Conservation (phyloP, 768 basidiomycete species). For the Mycena galopus region DNA sequence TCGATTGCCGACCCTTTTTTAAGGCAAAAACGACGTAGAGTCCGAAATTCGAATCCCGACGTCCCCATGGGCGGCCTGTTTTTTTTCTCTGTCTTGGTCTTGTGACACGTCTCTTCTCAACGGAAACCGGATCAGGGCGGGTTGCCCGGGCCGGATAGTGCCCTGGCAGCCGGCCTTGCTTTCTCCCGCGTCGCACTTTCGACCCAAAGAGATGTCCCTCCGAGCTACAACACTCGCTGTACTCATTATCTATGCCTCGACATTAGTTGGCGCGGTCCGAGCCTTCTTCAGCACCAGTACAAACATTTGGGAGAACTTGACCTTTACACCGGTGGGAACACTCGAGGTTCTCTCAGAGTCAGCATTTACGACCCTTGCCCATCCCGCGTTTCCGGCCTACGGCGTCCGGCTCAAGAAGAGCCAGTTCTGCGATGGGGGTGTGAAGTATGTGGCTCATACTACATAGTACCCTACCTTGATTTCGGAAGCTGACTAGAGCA, state of each 20-base stretch:
- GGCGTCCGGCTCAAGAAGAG: constrained; percentile 54
- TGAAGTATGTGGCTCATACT: constrained; percentile 43
- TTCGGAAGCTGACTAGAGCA: constrained; percentile 28
- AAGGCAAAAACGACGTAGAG: too few relatives aligned
- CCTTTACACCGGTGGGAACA: constrained; percentile 8
- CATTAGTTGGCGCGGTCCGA: constrained; percentile 14
- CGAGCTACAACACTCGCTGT: constrained; percentile 17
- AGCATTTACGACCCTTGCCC: constrained; percentile 43
- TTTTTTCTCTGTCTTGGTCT: constrained; percentile 7
- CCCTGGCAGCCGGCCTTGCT: too few relatives aligned
- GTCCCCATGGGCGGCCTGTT: constrained; percentile 7
- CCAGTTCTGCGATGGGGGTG: constrained; percentile 52
- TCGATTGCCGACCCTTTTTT: too few relatives aligned
- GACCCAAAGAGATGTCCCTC: constrained; percentile 19
- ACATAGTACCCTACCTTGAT: not conserved
- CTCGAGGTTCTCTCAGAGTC: constrained; percentile 22
- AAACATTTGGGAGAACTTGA: constrained; percentile 14
- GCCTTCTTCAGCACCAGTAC: constrained; percentile 23
- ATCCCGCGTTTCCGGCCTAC: constrained; percentile 60
- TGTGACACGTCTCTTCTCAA: constrained; percentile 7
- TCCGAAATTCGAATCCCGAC: too few relatives aligned
- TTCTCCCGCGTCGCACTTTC: constrained; percentile 12
- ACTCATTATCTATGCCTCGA: constrained; percentile 12
- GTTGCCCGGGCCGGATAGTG: constrained; percentile 15
- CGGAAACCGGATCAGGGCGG: constrained; percentile 21